Conservation (phyloP, 768 basidiomycete genomes). For the Aureoboletus auriporus region DNA sequence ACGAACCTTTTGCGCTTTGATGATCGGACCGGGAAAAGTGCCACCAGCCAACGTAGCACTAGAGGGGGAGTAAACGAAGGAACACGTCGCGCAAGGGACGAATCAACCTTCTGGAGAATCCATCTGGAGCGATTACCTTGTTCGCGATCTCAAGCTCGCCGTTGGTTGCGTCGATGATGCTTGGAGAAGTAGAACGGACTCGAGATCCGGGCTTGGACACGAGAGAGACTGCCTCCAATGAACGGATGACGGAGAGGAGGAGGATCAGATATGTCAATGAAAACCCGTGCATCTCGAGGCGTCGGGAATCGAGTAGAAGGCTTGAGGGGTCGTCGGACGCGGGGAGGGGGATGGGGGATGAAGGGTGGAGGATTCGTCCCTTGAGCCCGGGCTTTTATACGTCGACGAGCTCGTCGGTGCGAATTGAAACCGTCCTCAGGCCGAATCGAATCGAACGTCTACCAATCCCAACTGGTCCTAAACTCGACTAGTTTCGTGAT, state of each 20-base stretch:
- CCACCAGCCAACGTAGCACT: conserved; percentile 45
- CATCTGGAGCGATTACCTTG: conserved; percentile 46
- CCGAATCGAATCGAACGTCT: not conserved
- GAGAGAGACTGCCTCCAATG: conserved; percentile 17
- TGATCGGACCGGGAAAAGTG: conserved; percentile 46
- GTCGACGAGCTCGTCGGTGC: not conserved
- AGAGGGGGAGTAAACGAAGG: not conserved
- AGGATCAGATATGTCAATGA: conserved; percentile 8
- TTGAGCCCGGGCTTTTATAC: conserved; percentile 10
- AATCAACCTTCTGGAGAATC: conserved; percentile 38
- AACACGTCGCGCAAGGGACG: not conserved
- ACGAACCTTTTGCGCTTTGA: conserved; percentile 39
- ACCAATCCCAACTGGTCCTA: not conserved
- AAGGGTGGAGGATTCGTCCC: not conserved
- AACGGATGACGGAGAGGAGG: conserved; percentile 12
- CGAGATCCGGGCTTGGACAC: conserved; percentile 6
- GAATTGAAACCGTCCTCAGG: conserved; percentile 8
- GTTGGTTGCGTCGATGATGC: conserved; percentile 22
- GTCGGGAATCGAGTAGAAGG: conserved; percentile 3
- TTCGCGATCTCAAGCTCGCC: conserved; percentile 39
- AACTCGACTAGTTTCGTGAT: not conserved
- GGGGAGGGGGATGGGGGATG: not conserved
- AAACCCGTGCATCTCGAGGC: conserved; percentile 20
- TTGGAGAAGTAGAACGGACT: not conserved
- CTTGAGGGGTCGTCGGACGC: conserved; percentile 16